These are phyloP conservation scores for Conidiobolus coronatus DNA, from an alignment of 371 early-diverging fungal genomes.

Conservation along the genomic window DNA sequence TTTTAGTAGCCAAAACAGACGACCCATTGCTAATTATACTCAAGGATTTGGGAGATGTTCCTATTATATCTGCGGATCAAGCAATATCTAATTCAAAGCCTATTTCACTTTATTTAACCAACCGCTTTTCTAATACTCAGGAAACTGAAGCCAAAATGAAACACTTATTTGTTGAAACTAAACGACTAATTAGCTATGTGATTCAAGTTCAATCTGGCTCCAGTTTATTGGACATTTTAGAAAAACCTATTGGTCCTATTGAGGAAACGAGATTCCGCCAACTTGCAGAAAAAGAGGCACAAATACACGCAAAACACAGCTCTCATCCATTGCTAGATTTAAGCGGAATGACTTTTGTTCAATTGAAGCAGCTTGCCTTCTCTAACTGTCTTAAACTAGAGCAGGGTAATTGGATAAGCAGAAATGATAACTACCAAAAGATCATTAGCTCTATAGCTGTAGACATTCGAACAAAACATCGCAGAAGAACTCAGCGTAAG, in stretches of 20 bases:
- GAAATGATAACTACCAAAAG: constrained; percentile 46
- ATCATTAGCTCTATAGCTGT: constrained; percentile 75
- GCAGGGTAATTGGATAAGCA: constrained; percentile 23
- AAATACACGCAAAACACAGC: background rate
- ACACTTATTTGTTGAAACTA: constrained; percentile 68
- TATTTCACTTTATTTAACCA: constrained; percentile 40
- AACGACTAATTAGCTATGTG: constrained; percentile 59
- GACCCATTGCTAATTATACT: constrained; percentile 64
- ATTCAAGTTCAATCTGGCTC: constrained; percentile 62
- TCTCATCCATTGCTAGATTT: background rate
- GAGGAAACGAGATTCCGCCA: constrained; percentile 52
- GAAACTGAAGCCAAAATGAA: constrained; percentile 39
- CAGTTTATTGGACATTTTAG: constrained; percentile 59
- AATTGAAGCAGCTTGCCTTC: constrained; percentile 7
- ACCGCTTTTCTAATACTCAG: constrained; percentile 35
- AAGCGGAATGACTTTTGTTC: background rate
- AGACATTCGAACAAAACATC: constrained; percentile 81
- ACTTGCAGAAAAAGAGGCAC: constrained; percentile 17
- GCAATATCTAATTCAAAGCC: constrained; percentile 15
- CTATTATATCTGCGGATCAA: constrained; percentile 25
- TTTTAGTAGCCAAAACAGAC: constrained; percentile 23
- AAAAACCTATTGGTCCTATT: constrained; percentile 31
- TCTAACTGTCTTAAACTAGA: constrained; percentile 51
- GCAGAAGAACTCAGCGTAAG: constrained; percentile 50
- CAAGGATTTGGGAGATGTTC: constrained; percentile 57